Evolutionary conservation across 164 flowering plant species (phyloP).

Genomic region (Platanus orientalis): DNA sequence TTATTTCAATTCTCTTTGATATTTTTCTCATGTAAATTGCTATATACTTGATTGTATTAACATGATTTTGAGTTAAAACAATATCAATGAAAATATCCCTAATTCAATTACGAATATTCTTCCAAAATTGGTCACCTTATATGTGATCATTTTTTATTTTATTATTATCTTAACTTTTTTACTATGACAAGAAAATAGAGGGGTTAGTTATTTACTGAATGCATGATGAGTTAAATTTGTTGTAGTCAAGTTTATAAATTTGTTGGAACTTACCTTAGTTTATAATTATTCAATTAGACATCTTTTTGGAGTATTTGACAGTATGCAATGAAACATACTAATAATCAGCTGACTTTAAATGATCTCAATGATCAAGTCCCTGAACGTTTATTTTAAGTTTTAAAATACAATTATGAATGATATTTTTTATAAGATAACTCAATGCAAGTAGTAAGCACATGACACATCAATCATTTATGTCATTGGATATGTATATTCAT

Average conservation of each 20-base stretch:
- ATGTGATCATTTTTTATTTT: constrained; percentile 32
- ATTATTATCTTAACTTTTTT: no score
- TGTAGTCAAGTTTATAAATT: background rate
- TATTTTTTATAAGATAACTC: constrained; percentile 6
- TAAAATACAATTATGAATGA: constrained; percentile 61
- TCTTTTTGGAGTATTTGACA: constrained; percentile 11
- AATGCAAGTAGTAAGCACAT: background rate
- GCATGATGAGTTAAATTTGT: background rate
- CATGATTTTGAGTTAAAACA: constrained; percentile 84
- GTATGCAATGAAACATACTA: constrained; percentile 11
- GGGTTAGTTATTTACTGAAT: background rate
- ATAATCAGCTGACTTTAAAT: constrained; percentile 78
- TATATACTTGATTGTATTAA: constrained; percentile 11
- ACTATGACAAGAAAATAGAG: background rate
- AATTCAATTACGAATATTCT: constrained; percentile 55
- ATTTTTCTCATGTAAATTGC: constrained; percentile 3
- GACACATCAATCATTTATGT: background rate
- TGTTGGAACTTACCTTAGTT: background rate
- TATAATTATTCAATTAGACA: background rate
- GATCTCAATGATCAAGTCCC: constrained; percentile 69
- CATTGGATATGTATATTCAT: background rate
- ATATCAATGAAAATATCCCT: constrained; percentile 71
- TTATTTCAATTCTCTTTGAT: background rate
- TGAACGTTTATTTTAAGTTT: constrained; percentile 44
- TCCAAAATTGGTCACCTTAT: constrained; percentile 56